Conservation (phyloP, 495 filamentous ascomycete genomes). For the Hypoxylon rickii region DNA sequence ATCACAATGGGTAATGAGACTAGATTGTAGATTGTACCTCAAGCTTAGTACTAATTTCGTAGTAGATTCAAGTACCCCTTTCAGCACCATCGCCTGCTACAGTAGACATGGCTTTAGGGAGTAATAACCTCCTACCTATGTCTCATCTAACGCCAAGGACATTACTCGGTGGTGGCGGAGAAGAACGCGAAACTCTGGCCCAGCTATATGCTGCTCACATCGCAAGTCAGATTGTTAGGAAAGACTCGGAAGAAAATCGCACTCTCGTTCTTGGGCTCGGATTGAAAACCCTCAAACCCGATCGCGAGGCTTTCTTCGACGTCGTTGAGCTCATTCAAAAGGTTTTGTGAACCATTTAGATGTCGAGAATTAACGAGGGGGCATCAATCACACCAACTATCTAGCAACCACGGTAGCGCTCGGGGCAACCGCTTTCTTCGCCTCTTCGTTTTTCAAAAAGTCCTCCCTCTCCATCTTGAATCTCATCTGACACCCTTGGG, state of each 20-base stretch:
- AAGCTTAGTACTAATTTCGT: slow-evolving; percentile 2
- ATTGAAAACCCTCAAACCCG: slow-evolving; percentile 63
- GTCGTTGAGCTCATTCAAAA: slow-evolving; percentile 79
- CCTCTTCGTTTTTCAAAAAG: slow-evolving; percentile 37
- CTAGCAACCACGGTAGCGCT: slow-evolving; percentile 42
- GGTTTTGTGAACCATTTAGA: slow-evolving; percentile 41
- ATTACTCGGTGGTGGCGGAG: slow-evolving; percentile 79
- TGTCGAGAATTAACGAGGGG: no score
- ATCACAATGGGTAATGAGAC: slow-evolving; percentile 78
- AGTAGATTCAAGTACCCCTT: slow-evolving; percentile 87
- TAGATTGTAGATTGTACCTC: no score
- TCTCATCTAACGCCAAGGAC: slow-evolving; percentile 84
- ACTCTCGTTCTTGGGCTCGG: slow-evolving; percentile 84
- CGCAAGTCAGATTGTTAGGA: slow-evolving; percentile 73
- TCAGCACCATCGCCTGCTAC: slow-evolving; percentile 65
- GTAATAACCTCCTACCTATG: slow-evolving; percentile 67
- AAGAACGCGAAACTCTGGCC: slow-evolving; percentile 79
- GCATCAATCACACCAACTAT: no score
- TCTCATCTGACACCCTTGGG: slow-evolving; percentile 46
- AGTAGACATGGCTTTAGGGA: slow-evolving; percentile 59
- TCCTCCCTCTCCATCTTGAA: slow-evolving; percentile 44
- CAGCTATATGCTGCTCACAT: slow-evolving; percentile 90
- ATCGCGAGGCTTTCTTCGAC: slow-evolving; percentile 78
- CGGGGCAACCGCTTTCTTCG: slow-evolving; percentile 32
- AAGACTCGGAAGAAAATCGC: slow-evolving; percentile 75